A percentile compares a stretch with the other conserved stretches of the same genome.
phyloP scores from a whole-genome alignment of 106 monocot species.

The Dioscorea dumetorum region DNA sequence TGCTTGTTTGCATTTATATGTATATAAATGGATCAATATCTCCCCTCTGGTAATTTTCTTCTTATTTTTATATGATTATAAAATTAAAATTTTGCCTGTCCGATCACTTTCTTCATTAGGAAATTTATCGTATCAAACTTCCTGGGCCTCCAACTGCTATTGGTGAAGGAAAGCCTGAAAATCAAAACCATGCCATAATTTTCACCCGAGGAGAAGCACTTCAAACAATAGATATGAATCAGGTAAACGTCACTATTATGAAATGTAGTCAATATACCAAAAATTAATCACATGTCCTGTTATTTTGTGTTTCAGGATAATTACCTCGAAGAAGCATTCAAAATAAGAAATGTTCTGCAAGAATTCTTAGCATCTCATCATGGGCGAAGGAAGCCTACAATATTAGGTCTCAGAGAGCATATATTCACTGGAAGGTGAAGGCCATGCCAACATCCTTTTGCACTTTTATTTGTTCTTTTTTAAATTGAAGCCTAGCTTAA shows the following conservation, averaged over 20 bases:
- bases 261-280: background rate
- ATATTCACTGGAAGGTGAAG: slow-evolving; percentile 93
- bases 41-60: too few relatives aligned
- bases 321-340: slow-evolving; percentile 96
- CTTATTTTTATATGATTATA: too few relatives aligned
- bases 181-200: slow-evolving; percentile 95
- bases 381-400: slow-evolving; percentile 49
- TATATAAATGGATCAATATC: too few relatives aligned
- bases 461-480: too few relatives aligned
- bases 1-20: too few relatives aligned
- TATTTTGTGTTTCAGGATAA: slow-evolving; percentile 51
- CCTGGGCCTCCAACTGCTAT: slow-evolving; percentile 84
- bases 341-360: slow-evolving; percentile 89
- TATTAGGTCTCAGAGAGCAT: slow-evolving; percentile 86
- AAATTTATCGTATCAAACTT: slow-evolving; percentile 94
- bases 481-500: too few relatives aligned
- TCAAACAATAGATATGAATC: slow-evolving; percentile 98
- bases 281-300: background rate
- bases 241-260: slow-evolving; percentile 35
- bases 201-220: slow-evolving; percentile 97
- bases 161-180: slow-evolving; percentile 98
- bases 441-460: background rate
- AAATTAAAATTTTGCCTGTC: too few relatives aligned
- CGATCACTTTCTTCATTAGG: slow-evolving; percentile 27
- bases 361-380: slow-evolving; percentile 53